Percentiles rank a stretch among this genome's conserved stretches.
Evolutionary conservation across 768 basidiomycete genomes (phyloP).

Genomic region (Asterophora parasitica): DNA sequence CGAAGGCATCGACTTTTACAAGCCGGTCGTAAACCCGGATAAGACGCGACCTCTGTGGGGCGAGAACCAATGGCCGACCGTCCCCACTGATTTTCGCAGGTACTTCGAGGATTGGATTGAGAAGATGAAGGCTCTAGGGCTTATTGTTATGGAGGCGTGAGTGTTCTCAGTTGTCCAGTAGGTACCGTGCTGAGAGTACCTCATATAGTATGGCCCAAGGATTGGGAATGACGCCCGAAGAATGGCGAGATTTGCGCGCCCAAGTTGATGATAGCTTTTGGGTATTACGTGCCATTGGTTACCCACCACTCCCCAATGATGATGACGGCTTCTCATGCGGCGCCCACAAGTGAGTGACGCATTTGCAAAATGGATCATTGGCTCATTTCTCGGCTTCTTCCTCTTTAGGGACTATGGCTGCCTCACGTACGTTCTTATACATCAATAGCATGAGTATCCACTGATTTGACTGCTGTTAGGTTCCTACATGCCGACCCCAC

Average conservation of each 20-base stretch:
- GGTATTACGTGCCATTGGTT: constrained; percentile 85
- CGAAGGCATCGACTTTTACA: constrained; percentile 82
- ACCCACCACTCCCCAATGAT: constrained; percentile 78
- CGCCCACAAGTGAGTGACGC: constrained; percentile 65
- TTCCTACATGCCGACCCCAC: constrained; percentile 84
- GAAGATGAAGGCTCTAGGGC: constrained; percentile 81
- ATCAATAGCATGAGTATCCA: no score
- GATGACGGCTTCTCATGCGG: constrained; percentile 87
- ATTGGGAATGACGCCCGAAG: constrained; percentile 63
- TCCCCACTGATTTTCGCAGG: constrained; percentile 47
- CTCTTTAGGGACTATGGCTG: constrained; percentile 79
- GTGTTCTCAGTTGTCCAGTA: constrained; percentile 20
- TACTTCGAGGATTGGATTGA: constrained; percentile 73
- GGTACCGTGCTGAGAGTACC: neutral
- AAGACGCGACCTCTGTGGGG: constrained; percentile 74
- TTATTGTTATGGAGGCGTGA: constrained; percentile 83
- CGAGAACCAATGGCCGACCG: constrained; percentile 79
- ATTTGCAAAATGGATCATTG: neutral
- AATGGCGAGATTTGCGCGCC: constrained; percentile 62
- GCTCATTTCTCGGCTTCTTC: neutral
- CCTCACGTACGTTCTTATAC: constrained; percentile 53
- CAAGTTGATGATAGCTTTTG: constrained; percentile 86
- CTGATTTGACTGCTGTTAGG: constrained; percentile 31
- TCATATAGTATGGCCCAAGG: constrained; percentile 71
- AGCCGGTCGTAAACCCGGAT: constrained; percentile 64